Evolutionary conservation across 805 yeast species (phyloP), one percentile per base, ranked within the genome.

Genomic region (Candida sphagnicola): DNA sequence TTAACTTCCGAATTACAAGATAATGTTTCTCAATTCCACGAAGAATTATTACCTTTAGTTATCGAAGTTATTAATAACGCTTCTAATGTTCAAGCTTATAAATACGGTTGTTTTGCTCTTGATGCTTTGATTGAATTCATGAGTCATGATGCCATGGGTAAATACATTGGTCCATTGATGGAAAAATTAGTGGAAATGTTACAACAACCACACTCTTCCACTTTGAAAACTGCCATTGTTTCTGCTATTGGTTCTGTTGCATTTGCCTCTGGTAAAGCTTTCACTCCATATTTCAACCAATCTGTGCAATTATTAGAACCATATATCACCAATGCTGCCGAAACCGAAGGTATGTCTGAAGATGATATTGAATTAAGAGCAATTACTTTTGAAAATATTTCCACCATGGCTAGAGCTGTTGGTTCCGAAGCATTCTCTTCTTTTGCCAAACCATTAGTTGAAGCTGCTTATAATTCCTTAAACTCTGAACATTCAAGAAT

Each of bases 231-330:
- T 35, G 86, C 87, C 43, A 82, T 85, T 56, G 96, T 93, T 43
- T 85, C 95, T 38, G 96, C 97, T 28, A 86, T 93, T 59, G 98
- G 98, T 40, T 90, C 98, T 28, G 87, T 96, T 43, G 98, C 99
- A 19, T 89, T 83, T 57, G 95, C 98, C 41, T 80, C 96, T 31
- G 96, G 97, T 64, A 81, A 82, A 52, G 75, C 85, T 28, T 93
- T 86, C 65, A 70, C 75, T 43, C 97, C 98, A 43, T 93, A 76
- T 70, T 91, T 91, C 63, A 77, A 80, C 56, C 76, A 80, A 46
- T 85, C 96, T 37, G 79, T 91, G 50, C 80, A 82, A 59, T 77
- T 75, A 46, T 74, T 93, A 52, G 93, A 87, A 63, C 89, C 88
- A 44, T 91, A 80, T 59, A 80, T 90, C 52, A 75, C 81, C 47